A percentile compares a stretch with the other conserved stretches of the same genome.
These are phyloP conservation scores for Ophiorrhiza pumila DNA, from an alignment of 257 asterid genomes.

Conservation along the genomic window DNA sequence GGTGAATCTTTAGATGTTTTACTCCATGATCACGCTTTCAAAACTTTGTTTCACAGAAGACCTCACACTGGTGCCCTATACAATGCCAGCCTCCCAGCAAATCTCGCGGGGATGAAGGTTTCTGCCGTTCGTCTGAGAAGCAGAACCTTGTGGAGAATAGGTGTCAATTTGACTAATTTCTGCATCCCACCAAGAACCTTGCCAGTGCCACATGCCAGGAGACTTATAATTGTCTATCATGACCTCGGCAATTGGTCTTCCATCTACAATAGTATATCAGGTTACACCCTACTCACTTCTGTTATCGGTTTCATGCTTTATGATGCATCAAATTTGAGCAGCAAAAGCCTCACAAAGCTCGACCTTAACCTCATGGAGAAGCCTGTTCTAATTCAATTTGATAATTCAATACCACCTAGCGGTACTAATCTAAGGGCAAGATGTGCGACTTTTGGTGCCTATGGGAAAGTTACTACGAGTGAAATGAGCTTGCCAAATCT, in stretches of 20 bases:
- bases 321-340: slow-evolving; percentile 45
- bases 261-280: slow-evolving; percentile 50
- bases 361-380: slow-evolving; percentile 54
- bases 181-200: slow-evolving; percentile 56
- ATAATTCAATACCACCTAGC: not conserved
- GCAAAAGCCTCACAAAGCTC: slow-evolving; percentile 32
- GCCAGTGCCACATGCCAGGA: slow-evolving; percentile 55
- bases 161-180: slow-evolving; percentile 61
- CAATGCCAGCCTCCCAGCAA: slow-evolving; percentile 54
- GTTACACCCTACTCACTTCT: slow-evolving; percentile 51
- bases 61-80: slow-evolving; percentile 63
- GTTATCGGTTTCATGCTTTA: slow-evolving; percentile 65
- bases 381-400: slow-evolving; percentile 47
- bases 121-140: slow-evolving; percentile 57
- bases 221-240: slow-evolving; percentile 66
- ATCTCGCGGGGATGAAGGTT: slow-evolving; percentile 62
- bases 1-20: slow-evolving; percentile 47
- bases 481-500: slow-evolving; percentile 29
- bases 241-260: slow-evolving; percentile 68
- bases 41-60: slow-evolving; percentile 37
- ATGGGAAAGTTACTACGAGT: slow-evolving; percentile 40
- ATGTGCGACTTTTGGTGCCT: slow-evolving; percentile 54
- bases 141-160: slow-evolving; percentile 58
- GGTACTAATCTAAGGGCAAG: slow-evolving; percentile 19
- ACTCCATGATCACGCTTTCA: slow-evolving; percentile 57